These are phyloP conservation scores for Linanthus parryae DNA, from an alignment of 148 eudicot species.

Conservation along the genomic window DNA sequence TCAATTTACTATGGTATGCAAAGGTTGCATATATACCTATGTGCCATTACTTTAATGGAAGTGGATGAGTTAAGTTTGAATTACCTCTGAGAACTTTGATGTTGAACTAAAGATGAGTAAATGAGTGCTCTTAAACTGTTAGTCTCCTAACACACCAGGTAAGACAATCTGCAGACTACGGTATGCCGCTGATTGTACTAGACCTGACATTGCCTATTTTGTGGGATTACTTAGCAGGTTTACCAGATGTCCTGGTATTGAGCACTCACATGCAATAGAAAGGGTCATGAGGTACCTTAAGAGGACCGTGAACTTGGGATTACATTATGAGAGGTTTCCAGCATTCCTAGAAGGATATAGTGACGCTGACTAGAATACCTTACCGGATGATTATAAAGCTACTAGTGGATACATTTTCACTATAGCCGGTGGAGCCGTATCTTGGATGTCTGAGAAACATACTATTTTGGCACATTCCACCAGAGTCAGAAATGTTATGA, in stretches of 20 bases:
- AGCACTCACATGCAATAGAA: neutral
- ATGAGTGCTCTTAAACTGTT: too few relatives aligned
- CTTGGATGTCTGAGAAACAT: neutral
- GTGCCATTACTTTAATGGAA: too few relatives aligned
- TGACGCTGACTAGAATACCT: neutral
- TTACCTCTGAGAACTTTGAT: too few relatives aligned
- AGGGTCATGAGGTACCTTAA: slow-evolving; percentile 2
- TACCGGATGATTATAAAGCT: neutral
- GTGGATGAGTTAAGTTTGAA: too few relatives aligned
- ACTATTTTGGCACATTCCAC: slow-evolving; percentile 4
- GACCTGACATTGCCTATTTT: neutral
- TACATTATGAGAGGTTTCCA: slow-evolving; percentile 1
- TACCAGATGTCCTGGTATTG: neutral
- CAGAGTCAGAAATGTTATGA: slow-evolving; percentile 1
- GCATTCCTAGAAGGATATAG: slow-evolving; percentile 2
- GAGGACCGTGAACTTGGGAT: neutral
- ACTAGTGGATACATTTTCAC: slow-evolving; percentile 1
- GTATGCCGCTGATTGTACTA: slow-evolving; percentile 2
- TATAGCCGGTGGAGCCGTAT: neutral
- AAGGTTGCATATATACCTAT: too few relatives aligned
- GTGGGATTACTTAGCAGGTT: neutral
- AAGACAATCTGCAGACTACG: neutral
- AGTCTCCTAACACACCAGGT: too few relatives aligned
- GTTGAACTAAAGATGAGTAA: too few relatives aligned
- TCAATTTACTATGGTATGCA: too few relatives aligned